phyloP scores from a whole-genome alignment of 331 rosid species.

The Acacia pycnantha region DNA sequence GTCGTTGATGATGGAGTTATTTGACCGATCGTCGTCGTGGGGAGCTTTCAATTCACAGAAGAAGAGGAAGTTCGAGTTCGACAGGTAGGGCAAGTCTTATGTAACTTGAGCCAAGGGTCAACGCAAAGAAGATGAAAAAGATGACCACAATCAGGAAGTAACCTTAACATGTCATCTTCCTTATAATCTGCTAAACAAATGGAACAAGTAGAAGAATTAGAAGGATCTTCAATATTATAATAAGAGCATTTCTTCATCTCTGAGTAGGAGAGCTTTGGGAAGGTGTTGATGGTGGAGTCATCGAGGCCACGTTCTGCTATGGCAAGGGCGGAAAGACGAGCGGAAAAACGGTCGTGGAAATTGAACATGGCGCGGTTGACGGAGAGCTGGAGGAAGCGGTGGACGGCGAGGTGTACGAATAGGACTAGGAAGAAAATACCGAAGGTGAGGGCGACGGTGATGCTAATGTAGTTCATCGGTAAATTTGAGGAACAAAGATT shows the following conservation, averaged over 20 bases:
- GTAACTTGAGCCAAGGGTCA: constrained; percentile 60
- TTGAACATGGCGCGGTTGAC: neutral
- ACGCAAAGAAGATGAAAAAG: constrained; percentile 47
- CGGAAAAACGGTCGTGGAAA: neutral
- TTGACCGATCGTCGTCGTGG: neutral
- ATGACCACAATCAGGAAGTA: constrained; percentile 56
- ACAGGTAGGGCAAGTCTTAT: constrained; percentile 57
- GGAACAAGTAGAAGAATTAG: constrained; percentile 34
- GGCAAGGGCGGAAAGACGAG: neutral
- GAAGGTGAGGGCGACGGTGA: constrained; percentile 1
- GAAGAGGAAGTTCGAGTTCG: constrained; percentile 26
- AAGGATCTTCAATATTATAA: neutral
- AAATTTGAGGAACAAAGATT: neutral
- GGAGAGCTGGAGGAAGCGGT: neutral
- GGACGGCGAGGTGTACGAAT: constrained; percentile 14
- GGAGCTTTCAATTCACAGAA: neutral
- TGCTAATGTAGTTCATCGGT: constrained; percentile 6
- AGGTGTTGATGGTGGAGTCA: constrained; percentile 31
- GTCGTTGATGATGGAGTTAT: neutral
- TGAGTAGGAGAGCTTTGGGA: constrained; percentile 39
- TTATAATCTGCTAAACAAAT: constrained; percentile 60
- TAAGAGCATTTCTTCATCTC: constrained; percentile 12
- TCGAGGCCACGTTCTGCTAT: constrained; percentile 32
- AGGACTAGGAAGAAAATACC: constrained; percentile 6
- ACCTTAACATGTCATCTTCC: constrained; percentile 44